Base-by-base conservation (phyloP, 2,329 filamentous ascomycete genomes). In the Aspergillus fructus region DNA sequence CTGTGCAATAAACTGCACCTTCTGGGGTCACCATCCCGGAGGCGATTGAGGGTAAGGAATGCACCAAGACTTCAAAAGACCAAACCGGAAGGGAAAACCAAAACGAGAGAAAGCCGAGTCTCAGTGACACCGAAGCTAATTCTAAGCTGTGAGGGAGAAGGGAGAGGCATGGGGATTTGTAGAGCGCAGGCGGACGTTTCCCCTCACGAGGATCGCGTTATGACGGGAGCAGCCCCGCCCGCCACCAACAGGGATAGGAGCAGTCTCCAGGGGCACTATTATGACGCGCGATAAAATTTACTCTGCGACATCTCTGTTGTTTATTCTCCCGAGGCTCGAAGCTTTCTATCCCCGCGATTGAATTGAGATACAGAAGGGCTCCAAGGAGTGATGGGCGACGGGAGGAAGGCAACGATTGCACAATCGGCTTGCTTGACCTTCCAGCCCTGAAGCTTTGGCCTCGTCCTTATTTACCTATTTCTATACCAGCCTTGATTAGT, bases 1-100 rank as follows among this genome's bases (percentile, higher is more conserved):
- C 85, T 68, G 86, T 89, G 77, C 84, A 86, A 73, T 89, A 89
- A 55, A 85, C 85, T 74, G 86, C 83, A 71, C 84, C 82, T 60
- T 75, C 72, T 51, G 62, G 62, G 56, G 72, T 68, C 62, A 69
- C 71, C 79, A 81, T 81, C 56, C 54, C 62, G 63, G 55, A 56
- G 51, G 51, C 24, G 50, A 55, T 47, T 51, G 56, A 57, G 37
- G 24, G 15, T 42, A 57, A 17, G 23, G 33, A 40, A 55, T 27
- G 27, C 19, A 17, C 24, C 45, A 41, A 49, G 23, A 33, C 45
- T 7, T 55, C 30, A 43, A 46, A 24, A 23, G 34, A 41, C 39
- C 43, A 52, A 24, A 33, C 40, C 27, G 41, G 21, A n/a, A 49
- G 41, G 46, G 55, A 46, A 48, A 46, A 27, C n/a, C 19, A 40